Base-by-base conservation (phyloP, 257 asterid species). In the Capsicum baccatum region DNA sequence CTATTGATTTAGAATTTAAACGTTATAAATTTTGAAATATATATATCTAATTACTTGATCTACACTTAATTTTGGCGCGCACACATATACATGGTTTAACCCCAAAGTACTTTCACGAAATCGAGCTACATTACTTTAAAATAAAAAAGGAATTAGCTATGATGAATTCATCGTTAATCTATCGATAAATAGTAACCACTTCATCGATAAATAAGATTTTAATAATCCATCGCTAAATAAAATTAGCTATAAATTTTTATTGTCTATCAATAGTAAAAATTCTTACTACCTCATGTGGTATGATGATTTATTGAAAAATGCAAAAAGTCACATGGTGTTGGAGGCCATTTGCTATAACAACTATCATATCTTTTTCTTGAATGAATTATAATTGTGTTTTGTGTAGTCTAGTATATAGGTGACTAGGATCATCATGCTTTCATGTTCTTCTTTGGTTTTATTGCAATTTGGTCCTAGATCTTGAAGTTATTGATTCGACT, bases 291-390 rank as follows among this genome's bases (percentile, higher is more conserved):
- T 76, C 57, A 42, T 76, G 47, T 16, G 56, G 6, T 62, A 26
- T 47, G 14, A 59, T 44, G 4, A 39, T 44, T 44, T 47, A 39
- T 47, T 54, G 76, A 69, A 85, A 80, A 57, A 66, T 87, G 85
- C 87, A 63, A 63, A 86, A 84, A 79, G 71, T 55, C 96, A 93
- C 94, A 92, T 91, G 95, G 93, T 89, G 91, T 91, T 76, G 81
- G 64, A 83, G 88, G 88, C 92, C 92, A 89, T 85, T 87, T 83
- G 12, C 52, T 58, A n/a, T 68, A 76, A 84, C 83, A 57, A 86
- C 52, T 63, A 78, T 88, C 86, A 82, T 85, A 79, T 60, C 85
- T 86, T 87, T 87, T 89, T 85, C 74, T 86, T 89, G 83, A 85
- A 80, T 89, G 89, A 58, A 79, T 87, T 89, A 69, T 44, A 44